Evolutionary conservation across 1,284 basidiomycete species (phyloP).

Genomic region (Xanthoconium separans): DNA sequence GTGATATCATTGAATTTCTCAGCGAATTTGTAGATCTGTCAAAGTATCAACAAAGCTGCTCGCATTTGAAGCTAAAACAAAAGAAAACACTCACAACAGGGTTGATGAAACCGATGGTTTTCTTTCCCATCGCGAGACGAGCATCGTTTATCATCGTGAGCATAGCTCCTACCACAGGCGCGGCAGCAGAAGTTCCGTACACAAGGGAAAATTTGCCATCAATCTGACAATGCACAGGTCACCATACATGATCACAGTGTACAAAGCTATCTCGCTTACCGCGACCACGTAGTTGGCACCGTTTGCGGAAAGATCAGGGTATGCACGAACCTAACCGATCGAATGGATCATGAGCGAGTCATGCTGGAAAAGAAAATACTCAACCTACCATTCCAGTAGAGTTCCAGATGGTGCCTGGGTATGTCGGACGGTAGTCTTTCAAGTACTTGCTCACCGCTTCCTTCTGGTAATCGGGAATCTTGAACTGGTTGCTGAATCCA

Average conservation of each 20-base stretch:
- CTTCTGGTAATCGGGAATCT: constrained; percentile 39
- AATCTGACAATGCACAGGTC: constrained; percentile 14
- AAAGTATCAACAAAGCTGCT: background rate
- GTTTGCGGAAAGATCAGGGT: constrained; percentile 42
- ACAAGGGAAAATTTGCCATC: constrained; percentile 37
- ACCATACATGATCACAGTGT: background rate
- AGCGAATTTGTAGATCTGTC: constrained; percentile 31
- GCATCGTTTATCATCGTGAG: constrained; percentile 51
- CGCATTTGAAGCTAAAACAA: no score
- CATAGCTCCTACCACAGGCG: constrained; percentile 45
- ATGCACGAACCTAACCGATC: constrained; percentile 37
- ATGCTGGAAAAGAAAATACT: background rate
- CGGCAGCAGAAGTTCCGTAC: constrained; percentile 40
- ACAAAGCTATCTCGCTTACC: constrained; percentile 14
- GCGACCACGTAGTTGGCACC: constrained; percentile 45
- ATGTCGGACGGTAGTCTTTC: constrained; percentile 30
- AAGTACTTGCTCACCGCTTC: constrained; percentile 25
- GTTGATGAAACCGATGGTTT: constrained; percentile 42
- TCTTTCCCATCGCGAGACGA: constrained; percentile 37
- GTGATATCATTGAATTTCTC: constrained; percentile 44
- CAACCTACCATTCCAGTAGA: constrained; percentile 43
- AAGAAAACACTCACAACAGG: constrained; percentile 26
- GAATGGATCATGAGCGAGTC: background rate
- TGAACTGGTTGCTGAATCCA: constrained; percentile 46
- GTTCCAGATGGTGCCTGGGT: constrained; percentile 43